phyloP scores from a whole-genome alignment of 306 rosid genomes.

The Astragalus membranaceus region DNA sequence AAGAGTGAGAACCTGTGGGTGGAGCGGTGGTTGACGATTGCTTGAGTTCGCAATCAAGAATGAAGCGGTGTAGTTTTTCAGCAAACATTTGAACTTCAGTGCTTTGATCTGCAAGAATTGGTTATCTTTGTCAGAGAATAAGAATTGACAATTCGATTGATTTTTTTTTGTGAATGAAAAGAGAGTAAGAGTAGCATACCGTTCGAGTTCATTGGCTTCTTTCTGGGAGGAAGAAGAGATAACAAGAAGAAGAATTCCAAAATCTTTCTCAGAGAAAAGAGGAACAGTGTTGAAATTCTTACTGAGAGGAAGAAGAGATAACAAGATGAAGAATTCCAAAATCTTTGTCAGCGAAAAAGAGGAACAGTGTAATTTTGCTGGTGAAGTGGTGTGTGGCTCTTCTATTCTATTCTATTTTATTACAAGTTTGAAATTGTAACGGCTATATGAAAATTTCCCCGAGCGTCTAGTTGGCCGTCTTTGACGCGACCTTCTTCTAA shows the following conservation, averaged over 20 bases:
- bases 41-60: conserved; percentile 27
- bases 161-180: not conserved
- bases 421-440: conserved; percentile 34
- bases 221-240: not conserved
- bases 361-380: not conserved
- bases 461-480: not conserved
- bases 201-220: conserved; percentile 32
- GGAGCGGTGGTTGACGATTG: conserved; percentile 21
- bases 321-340: not conserved
- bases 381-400: too few relatives aligned
- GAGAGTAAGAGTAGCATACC: conserved; percentile 35
- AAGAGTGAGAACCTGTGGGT: conserved; percentile 30
- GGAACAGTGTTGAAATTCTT: not conserved
- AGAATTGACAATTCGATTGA: not conserved
- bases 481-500: too few relatives aligned
- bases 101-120: conserved; percentile 38
- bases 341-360: not conserved
- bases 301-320: not conserved
- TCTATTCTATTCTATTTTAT: too few relatives aligned
- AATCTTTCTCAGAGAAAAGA: not conserved
- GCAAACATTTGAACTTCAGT: conserved; percentile 31
- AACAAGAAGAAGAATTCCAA: not conserved
- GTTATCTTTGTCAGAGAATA: not conserved
- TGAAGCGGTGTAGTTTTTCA: conserved; percentile 22
- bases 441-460: not conserved